Base-by-base conservation (phyloP, 306 rosid genomes). In the Malus sylvestris region DNA sequence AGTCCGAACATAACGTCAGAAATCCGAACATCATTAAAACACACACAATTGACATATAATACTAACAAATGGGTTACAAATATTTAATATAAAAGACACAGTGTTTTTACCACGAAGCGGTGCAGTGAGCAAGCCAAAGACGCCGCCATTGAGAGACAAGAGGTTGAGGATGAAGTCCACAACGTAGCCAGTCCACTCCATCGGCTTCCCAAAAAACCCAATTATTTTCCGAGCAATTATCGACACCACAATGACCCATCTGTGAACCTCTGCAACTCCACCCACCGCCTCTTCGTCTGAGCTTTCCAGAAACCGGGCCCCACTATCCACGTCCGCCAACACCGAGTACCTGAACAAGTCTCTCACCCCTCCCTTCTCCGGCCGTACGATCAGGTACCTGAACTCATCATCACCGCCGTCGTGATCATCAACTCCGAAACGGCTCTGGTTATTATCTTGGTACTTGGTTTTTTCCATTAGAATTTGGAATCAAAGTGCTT, bases 91-190 rank as follows among this genome's bases (percentile, higher is more conserved):
- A 72, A 19, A 35, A 22, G 32, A 19, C 35, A 40, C 23, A 13
- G 15, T 29, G 40, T 63, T 45, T 51, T 42, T 69, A 90, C 96
- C 96, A 22, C 40, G 91, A 5, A 89, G 9, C 12, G 86, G 18
- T 78, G 89, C 83, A 80, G 6, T 80, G 72, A 93, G 73, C 27
- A 93, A 80, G 78, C 91, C 88, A 65, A 67, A 20, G 64, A 87
- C 72, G 77, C 72, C 61, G 38, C 81, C 86, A 77, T 93, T 93
- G 58, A 62, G 83, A 53, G 79, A 90, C 73, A 93, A 84, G 71
- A 93, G 91, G 79, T 90, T 93, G 75, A 93, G 89, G 57, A 83
- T 57, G 85, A 89, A 86, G 10, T 93, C 98, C 15, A 90, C 85
- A 29, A 78, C 52, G 81, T 27, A 72, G 73, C 98, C 98, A 59